Evolutionary conservation across 176 grass and related monocot genomes (phyloP).

Genomic region (Secale cereale): DNA sequence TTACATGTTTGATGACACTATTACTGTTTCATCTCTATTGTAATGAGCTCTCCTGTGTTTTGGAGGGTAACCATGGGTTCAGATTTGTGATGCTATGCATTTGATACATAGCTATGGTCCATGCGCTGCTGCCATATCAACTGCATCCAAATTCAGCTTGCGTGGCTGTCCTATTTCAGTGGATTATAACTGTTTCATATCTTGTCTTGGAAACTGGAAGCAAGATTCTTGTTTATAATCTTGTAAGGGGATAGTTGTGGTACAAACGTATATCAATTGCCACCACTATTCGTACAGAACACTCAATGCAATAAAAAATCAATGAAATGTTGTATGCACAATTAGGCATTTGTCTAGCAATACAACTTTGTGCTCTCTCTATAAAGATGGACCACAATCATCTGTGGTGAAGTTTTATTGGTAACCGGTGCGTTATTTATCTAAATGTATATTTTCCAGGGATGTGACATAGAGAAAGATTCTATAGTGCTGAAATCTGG

Average conservation of each 20-base stretch:
- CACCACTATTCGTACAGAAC: background rate
- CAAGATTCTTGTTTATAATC: background rate
- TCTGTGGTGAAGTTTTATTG: background rate
- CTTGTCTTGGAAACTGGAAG: background rate
- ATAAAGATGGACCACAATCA: background rate
- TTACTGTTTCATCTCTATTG: background rate
- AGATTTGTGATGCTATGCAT: background rate
- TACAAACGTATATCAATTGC: background rate
- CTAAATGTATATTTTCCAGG: conserved; percentile 40
- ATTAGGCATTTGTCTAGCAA: background rate
- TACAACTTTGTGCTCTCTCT: background rate
- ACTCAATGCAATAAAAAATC: background rate
- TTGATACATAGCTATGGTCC: background rate
- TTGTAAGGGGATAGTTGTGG: background rate
- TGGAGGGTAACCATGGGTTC: too few species aligned
- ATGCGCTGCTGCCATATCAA: background rate
- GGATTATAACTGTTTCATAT: background rate
- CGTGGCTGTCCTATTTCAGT: too few species aligned
- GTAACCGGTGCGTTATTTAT: background rate
- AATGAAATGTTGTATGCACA: background rate
- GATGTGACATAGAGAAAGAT: conserved; percentile 90
- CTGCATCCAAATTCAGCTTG: background rate
- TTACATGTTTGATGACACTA: background rate
- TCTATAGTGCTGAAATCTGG: conserved; percentile 53
- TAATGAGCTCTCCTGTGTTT: too few species aligned